Conservation (phyloP, 2,329 filamentous ascomycete species). For the Drechslerella dactyloides region DNA sequence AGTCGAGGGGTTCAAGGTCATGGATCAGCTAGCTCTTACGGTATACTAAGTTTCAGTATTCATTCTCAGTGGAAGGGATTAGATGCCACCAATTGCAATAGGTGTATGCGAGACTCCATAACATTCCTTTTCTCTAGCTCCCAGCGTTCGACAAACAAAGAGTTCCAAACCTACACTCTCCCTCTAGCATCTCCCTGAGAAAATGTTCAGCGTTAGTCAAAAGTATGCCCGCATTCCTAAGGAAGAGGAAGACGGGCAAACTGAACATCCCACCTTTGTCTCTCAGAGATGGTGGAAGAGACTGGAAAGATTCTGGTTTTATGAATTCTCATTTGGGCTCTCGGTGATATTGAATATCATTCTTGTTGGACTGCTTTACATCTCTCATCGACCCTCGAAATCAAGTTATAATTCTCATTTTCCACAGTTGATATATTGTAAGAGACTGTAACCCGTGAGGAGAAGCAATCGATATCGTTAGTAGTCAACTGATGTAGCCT, state of each 20-base stretch:
- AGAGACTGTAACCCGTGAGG: background rate
- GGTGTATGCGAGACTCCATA: background rate
- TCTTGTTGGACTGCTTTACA: conserved; percentile 18
- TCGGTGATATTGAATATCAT: conserved; percentile 12
- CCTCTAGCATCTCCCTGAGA: background rate
- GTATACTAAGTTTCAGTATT: background rate
- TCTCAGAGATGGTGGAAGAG: conserved; percentile 7
- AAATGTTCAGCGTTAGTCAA: conserved; percentile 2
- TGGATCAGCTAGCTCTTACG: background rate
- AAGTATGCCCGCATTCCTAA: conserved; percentile 5
- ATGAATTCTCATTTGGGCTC: conserved; percentile 14
- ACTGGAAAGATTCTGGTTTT: background rate
- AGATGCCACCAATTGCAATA: background rate
- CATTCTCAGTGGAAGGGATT: background rate
- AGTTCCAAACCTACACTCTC: background rate
- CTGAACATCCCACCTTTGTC: background rate
- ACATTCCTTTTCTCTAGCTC: background rate
- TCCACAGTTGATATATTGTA: conserved; percentile 21
- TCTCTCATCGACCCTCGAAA: background rate
- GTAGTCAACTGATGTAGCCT: conserved; percentile 6
- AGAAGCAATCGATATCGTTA: conserved; percentile 4
- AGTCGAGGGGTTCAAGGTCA: background rate
- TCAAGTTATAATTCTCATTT: conserved; percentile 13
- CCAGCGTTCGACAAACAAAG: background rate
- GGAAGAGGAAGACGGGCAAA: conserved; percentile 13